phyloP scores from a whole-genome alignment of 2,329 filamentous ascomycete species.

The Chaetomiaceae sp. region DNA sequence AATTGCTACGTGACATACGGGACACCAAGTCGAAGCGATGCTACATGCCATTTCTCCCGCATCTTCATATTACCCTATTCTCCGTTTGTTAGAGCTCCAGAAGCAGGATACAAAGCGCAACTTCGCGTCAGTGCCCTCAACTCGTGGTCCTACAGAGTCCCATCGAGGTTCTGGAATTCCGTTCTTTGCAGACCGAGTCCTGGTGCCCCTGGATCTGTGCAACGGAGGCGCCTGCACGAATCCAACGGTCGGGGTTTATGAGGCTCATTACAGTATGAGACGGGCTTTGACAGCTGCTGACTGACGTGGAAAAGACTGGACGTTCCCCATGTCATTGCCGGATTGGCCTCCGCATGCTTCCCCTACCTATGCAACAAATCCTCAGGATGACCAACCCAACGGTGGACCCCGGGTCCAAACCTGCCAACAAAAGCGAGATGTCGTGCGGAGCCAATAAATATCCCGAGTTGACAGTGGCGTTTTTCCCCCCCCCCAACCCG shows the following conservation, averaged over 20 bases:
- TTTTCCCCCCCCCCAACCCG: background rate
- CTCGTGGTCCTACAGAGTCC: background rate
- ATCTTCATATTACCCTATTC: background rate
- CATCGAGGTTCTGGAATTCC: background rate
- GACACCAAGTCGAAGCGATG: background rate
- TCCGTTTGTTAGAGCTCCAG: background rate
- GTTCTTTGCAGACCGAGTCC: too few relatives aligned
- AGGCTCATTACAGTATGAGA: background rate
- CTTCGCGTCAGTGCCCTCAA: background rate
- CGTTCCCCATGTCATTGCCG: slow-evolving; percentile 2
- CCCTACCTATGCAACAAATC: background rate
- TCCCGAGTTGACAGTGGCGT: too few relatives aligned
- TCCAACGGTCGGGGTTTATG: slow-evolving; percentile 2
- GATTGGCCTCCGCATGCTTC: background rate
- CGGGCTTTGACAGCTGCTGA: background rate
- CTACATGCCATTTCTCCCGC: background rate
- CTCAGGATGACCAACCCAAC: background rate
- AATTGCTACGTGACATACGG: slow-evolving; percentile 11
- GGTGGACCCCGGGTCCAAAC: background rate
- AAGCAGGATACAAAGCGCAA: background rate
- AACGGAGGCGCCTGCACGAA: slow-evolving; percentile 11
- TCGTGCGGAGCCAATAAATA: background rate
- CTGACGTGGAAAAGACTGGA: background rate
- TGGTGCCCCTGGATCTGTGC: slow-evolving; percentile 7
- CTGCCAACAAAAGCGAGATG: too few relatives aligned